Base-by-base conservation (phyloP, 345 rosid genomes). In the Gossypium anomalum region DNA sequence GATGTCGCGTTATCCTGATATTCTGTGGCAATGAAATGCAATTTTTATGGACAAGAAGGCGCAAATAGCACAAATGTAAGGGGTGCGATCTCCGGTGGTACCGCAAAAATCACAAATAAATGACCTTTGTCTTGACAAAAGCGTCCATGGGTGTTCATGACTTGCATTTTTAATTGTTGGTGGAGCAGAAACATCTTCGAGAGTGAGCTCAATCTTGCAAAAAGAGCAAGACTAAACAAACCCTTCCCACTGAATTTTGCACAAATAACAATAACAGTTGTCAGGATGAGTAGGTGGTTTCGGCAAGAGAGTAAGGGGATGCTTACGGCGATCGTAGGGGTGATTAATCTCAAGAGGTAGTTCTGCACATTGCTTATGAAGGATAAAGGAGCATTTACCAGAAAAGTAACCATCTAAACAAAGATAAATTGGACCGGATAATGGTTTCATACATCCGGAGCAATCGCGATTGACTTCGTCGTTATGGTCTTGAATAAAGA, bases 51-150 rank as follows among this genome's bases (percentile, higher is more conserved):
- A 34, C 38, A 34, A 34, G 38, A 34, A 34, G 38, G 38, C 0
- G 0, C 38, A 34, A 0, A 0, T 34, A 34, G 38, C 38, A 34
- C 38, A 34, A 0, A 34, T 0, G 0, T 34, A 34, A 0, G 38
- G 38, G 6, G 38, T 34, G 38, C 38, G 38, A 34, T 34, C 7
- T 51, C 80, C 80, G 9, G 66, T 10, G 0, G 0, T 44, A 1
- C 80, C 78, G 15, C 80, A 80, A n/a, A 69, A 80, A 70, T 80
- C 73, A 41, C 80, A 80, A 20, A 53, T 12, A 19, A 74, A 77
- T 1, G 72, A 29, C 73, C 57, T 59, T 23, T 10, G n/a, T 22
- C 63, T 22, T 11, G 34, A 22, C 0, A 59, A 0, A 38, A 63
- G 67, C 17, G 0, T 63, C 44, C 44, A 64, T 0, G 48, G 49